phyloP scores from a whole-genome alignment of 2,329 filamentous ascomycete genomes.

The Talaromyces sp. region DNA sequence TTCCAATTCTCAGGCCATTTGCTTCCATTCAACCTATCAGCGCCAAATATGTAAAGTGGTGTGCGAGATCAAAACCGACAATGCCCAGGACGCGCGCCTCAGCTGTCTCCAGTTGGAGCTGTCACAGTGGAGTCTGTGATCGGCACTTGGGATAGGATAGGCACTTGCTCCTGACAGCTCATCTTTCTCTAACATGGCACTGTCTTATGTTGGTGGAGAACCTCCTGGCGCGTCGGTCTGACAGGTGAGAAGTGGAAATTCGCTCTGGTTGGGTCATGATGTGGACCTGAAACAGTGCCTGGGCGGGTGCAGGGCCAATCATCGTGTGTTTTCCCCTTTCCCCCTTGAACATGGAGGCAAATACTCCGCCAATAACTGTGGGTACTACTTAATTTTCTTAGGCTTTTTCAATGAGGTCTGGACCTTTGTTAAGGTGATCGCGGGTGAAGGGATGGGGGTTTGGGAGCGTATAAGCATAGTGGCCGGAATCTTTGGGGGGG shows the following conservation, averaged over 20 bases:
- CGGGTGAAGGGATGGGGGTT: neutral
- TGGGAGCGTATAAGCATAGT: neutral
- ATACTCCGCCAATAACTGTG: neutral
- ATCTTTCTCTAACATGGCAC: conserved; percentile 22
- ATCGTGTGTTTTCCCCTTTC: neutral
- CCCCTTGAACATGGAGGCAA: conserved; percentile 19
- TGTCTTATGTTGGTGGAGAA: conserved; percentile 17
- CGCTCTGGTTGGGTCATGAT: conserved; percentile 4
- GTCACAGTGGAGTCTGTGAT: conserved; percentile 15
- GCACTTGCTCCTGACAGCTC: conserved; percentile 7
- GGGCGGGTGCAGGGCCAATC: conserved; percentile 23
- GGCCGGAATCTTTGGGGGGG: no score
- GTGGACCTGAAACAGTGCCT: conserved; percentile 22
- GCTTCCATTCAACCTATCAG: conserved; percentile 17
- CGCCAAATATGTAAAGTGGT: conserved; percentile 1
- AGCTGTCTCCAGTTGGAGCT: conserved; percentile 5
- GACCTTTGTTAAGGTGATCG: neutral
- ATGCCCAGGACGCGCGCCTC: no score
- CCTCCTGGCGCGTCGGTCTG: conserved; percentile 17
- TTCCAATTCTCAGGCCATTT: conserved; percentile 8
- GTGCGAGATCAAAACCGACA: conserved; percentile 16
- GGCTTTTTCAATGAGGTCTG: neutral
- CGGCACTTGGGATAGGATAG: conserved; percentile 4
- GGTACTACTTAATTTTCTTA: neutral
- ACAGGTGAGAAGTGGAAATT: conserved; percentile 6